Conservation (phyloP, 2,329 filamentous ascomycete genomes). For the Hirsutella thompsonii region DNA sequence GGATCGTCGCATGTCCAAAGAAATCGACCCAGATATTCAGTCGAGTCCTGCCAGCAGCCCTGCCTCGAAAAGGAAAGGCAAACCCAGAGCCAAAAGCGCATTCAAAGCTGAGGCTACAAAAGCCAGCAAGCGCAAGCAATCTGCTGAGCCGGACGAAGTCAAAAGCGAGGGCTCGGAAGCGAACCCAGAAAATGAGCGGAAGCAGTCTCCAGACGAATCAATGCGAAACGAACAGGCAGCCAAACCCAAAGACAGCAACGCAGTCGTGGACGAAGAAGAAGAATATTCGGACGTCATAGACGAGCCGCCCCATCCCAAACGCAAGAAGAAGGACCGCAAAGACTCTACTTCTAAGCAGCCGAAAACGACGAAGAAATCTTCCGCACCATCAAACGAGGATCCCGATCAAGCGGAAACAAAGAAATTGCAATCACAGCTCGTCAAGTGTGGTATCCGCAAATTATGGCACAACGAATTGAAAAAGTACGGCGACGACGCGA, state of each 20-base stretch:
- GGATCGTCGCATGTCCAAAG: conserved; percentile 6
- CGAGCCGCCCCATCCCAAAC: conserved; percentile 48
- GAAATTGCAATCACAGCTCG: conserved; percentile 69
- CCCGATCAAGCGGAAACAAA: conserved; percentile 74
- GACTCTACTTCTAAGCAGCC: conserved; percentile 13
- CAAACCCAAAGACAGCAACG: conserved; percentile 9
- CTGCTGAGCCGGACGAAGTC: conserved; percentile 1
- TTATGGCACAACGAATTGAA: conserved; percentile 82
- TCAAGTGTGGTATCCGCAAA: conserved; percentile 86
- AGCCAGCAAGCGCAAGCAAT: too few species aligned
- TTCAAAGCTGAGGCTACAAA: too few species aligned
- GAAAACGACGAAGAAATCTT: conserved; percentile 18
- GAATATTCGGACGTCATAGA: conserved; percentile 51
- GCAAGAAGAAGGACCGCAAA: conserved; percentile 35
- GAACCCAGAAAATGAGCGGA: conserved; percentile 4
- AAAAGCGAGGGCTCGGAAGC: too few species aligned
- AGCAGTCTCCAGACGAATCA: conserved; percentile 4
- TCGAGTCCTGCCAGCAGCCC: too few species aligned
- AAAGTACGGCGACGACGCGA: conserved; percentile 53
- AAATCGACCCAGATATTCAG: conserved; percentile 4
- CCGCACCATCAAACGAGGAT: conserved; percentile 22
- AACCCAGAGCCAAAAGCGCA: too few species aligned
- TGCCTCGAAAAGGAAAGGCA: too few species aligned
- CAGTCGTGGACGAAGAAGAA: conserved; percentile 20
- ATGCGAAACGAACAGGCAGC: conserved; percentile 8